A percentile compares a stretch with the other conserved stretches of the same genome.
phyloP scores from a whole-genome alignment of 2,329 filamentous ascomycete species.

The Colletotrichum nymphaeae region DNA sequence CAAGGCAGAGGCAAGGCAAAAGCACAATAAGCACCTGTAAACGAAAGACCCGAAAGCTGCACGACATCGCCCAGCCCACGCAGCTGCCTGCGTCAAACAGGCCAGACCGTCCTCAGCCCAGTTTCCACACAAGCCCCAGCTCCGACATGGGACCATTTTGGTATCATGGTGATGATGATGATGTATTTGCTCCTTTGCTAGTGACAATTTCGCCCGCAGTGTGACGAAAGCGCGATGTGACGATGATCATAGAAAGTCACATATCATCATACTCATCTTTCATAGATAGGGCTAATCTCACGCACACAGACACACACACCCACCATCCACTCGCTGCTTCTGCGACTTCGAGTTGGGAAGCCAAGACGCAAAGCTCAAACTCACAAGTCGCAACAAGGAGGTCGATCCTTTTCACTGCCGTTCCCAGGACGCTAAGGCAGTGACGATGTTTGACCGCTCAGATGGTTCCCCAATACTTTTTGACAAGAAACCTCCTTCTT shows the following conservation, averaged over 20 bases:
- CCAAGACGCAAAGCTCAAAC: neutral
- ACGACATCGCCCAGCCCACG: slow-evolving; percentile 11
- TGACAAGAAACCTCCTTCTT: neutral
- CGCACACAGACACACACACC: neutral
- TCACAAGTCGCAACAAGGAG: neutral
- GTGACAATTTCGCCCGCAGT: neutral
- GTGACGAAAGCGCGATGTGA: slow-evolving; percentile 8
- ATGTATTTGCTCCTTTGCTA: neutral
- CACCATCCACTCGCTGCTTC: neutral
- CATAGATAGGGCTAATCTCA: neutral
- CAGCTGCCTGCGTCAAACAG: neutral
- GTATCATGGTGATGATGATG: neutral
- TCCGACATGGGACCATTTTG: neutral
- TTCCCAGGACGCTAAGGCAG: neutral
- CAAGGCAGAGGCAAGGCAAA: neutral
- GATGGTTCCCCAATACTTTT: neutral
- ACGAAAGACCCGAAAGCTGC: slow-evolving; percentile 17
- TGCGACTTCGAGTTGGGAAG: neutral
- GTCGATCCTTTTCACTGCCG: neutral
- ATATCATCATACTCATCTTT: neutral
- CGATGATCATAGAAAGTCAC: neutral
- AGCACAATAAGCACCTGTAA: neutral
- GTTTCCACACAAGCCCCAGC: neutral
- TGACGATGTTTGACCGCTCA: slow-evolving; percentile 2
- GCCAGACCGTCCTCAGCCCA: neutral